Evolutionary conservation across 805 yeast species (phyloP), one percentile per base, ranked within the genome.

Genomic region (Ogataea pini): DNA sequence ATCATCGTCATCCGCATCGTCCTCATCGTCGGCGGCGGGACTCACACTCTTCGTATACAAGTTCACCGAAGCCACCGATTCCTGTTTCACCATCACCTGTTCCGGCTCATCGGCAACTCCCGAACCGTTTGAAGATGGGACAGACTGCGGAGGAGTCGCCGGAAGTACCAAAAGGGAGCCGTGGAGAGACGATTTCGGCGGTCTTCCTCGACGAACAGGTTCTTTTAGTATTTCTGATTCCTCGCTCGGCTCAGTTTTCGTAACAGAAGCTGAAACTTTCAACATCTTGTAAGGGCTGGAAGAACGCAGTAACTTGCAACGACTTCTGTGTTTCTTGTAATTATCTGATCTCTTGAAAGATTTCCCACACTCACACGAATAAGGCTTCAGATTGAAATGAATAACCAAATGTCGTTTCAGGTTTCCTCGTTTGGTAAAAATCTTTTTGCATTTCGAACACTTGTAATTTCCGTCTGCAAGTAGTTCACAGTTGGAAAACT

Each of bases 291-390:
- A 14, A n/a, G 41, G 41, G 22, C 31, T 37, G 9, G 7, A 18
- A n/a, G 31, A 22, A 4, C 41, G 41, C 28, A 53, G 29, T 9
- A 18, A 42, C 27, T 54, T 60, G 46, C 64, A 60, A 13, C 55
- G 48, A 7, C 42, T 39, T 5, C 48, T 46, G 47, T 60, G 64
- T 16, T 55, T 58, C 40, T 57, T 59, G 42, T 40, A 60, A 31
- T 60, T 60, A 38, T 60, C 64, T 1, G 62, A 58, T 39, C 64
- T 47, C 41, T 56, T 57, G 50, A 60, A 60, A 1, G 56, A 52
- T 33, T 52, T 55, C 7, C 62, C 64, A 43, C 64, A 60, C 3
- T 47, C 56, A 37, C 64, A 60, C n/a, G 47, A 39, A 36, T 54
- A 60, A 18, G 61, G 57, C 17, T 54, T 56, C 19, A 58, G 43